Evolutionary conservation across 2,329 filamentous ascomycete genomes (phyloP), one percentile per base, ranked within the genome.

Genomic region (Penicillium polonicum): DNA sequence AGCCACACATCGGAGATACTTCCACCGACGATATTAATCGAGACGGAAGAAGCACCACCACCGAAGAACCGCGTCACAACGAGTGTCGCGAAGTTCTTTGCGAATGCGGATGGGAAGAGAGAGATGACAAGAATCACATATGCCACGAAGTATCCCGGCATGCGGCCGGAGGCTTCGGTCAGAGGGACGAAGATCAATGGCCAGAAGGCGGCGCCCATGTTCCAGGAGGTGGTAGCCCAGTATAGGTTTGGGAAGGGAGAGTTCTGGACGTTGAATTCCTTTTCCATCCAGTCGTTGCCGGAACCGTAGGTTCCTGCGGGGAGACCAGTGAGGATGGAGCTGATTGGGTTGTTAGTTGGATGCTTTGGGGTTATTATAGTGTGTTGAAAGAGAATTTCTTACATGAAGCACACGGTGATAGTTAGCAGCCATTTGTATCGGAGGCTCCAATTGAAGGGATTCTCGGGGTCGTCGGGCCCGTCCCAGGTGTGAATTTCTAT

Each of bases 31-130:
- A 74, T 73, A 48, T 79, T 79, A 25, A 77, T 77, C 2, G 76
- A 71, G 2, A 78, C 73, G 0, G 75, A 77, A 2, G 76, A 76
- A 31, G 72, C 75, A 6, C 77, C 74, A 1, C 78, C 78, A 4
- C 76, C 76, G 35, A 80, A 76, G 52, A 79, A 76, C 0, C 78
- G 70, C 1, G 76, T 77, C 0, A 79, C 70, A 2, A 80, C 71
- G 4, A 80, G 59, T 0, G 78, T 79, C 0, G 78, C 77, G 52
- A 78, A 79, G 55, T 80, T 80, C 6, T 73, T 67, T 4, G 78
- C 77, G 25, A 79, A 69, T 0, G 75, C 76, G 17, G 76, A 78
- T 1, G 74, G 72, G 38, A 80, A 72, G 8, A 78, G 66, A 19
- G 76, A 78, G 12, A 78, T 65, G 15, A 79, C 72, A 17, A 80